Percentiles rank a stretch among this genome's conserved stretches.
Conservation (phyloP, 306 rosid species). For the Pyrus betulifolia region DNA sequence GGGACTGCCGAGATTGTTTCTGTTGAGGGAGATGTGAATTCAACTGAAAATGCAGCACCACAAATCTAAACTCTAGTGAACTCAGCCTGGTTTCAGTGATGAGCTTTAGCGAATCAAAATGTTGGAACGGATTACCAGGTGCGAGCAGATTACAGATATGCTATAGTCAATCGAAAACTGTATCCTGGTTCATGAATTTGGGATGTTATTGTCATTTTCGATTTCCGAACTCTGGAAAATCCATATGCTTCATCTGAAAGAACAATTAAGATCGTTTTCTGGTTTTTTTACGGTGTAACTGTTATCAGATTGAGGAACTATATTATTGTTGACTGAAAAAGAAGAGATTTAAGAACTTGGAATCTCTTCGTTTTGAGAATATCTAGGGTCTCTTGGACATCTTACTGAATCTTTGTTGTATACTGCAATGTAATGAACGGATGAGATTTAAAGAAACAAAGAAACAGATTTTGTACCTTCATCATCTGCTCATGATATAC, state of each 20-base stretch:
- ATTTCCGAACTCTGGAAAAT: not conserved
- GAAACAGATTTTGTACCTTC: too few relatives aligned
- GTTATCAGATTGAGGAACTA: not conserved
- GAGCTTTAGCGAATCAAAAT: not conserved
- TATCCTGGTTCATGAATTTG: not conserved
- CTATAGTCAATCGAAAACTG: not conserved
- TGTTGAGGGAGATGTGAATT: conserved; percentile 13
- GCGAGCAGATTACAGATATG: not conserved
- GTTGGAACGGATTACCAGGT: not conserved
- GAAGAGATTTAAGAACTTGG: not conserved
- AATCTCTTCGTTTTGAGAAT: not conserved
- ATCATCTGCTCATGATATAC: too few relatives aligned
- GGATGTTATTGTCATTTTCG: not conserved
- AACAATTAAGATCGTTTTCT: not conserved
- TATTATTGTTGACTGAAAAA: not conserved
- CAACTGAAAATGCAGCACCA: not conserved
- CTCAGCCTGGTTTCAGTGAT: not conserved
- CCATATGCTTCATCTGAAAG: not conserved
- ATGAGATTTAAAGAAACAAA: too few relatives aligned
- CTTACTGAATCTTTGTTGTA: too few relatives aligned
- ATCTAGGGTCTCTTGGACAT: not conserved
- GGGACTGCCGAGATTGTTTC: conserved; percentile 19
- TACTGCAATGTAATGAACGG: too few relatives aligned
- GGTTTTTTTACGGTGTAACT: conserved; percentile 10
- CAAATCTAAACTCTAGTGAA: not conserved